phyloP scores from a whole-genome alignment of 163 green algal species.

The Chloroidium sp. region DNA sequence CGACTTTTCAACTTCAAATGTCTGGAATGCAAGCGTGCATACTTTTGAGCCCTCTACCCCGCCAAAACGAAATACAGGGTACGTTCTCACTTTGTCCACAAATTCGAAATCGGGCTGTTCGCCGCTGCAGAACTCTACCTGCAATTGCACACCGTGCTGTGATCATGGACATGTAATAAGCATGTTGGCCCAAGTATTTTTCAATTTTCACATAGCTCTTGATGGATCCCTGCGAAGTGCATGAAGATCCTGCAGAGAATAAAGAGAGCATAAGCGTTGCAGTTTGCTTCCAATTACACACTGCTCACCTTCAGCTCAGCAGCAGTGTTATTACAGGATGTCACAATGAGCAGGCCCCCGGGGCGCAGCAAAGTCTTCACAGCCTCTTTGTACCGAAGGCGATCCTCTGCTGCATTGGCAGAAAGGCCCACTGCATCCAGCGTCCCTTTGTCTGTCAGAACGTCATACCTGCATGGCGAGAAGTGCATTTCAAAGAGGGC shows the following conservation, averaged over 20 bases:
- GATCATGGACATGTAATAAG: not conserved
- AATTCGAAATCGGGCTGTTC: slow-evolving; percentile 9
- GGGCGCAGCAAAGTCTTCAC: slow-evolving; percentile 23
- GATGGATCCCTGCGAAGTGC: no score
- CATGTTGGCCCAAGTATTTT: not conserved
- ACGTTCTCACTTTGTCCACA: slow-evolving; percentile 37
- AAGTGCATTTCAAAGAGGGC: not conserved
- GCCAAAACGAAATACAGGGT: slow-evolving; percentile 37
- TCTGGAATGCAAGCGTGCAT: slow-evolving; percentile 34
- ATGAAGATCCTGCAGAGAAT: no score
- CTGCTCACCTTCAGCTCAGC: slow-evolving; percentile 23
- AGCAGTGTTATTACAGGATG: slow-evolving; percentile 47
- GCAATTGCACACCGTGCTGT: not conserved
- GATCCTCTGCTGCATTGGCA: not conserved
- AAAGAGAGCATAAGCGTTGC: no score
- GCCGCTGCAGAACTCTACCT: slow-evolving; percentile 12
- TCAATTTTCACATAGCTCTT: not conserved
- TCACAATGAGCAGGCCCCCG: slow-evolving; percentile 36
- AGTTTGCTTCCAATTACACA: not conserved
- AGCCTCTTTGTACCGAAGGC: slow-evolving; percentile 15
- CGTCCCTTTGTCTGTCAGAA: slow-evolving; percentile 48
- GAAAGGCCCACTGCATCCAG: slow-evolving; percentile 39
- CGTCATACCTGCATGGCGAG: slow-evolving; percentile 15
- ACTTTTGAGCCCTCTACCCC: slow-evolving; percentile 32
- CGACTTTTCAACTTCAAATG: not conserved